phyloP scores from a whole-genome alignment of 495 filamentous ascomycete genomes.

The Pseudomonodictys pantanalensis region DNA sequence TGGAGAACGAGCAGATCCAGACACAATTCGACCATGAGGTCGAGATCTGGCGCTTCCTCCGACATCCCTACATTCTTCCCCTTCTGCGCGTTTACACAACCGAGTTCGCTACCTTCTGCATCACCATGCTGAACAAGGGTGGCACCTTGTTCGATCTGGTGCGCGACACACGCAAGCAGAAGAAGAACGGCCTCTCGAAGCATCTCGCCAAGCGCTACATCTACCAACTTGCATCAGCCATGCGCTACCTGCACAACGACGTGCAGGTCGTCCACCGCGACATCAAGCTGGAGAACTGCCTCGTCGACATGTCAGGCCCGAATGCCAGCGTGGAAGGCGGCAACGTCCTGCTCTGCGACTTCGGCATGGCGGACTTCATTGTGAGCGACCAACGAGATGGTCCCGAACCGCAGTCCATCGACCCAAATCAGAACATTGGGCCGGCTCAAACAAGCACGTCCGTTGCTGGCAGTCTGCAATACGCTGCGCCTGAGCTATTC shows the following conservation, averaged over 20 bases:
- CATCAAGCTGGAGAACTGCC: slow-evolving; percentile 76
- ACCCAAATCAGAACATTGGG: slow-evolving; percentile 49
- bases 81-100: slow-evolving; percentile 68
- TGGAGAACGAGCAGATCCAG: slow-evolving; percentile 67
- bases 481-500: slow-evolving; percentile 62
- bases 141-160: slow-evolving; percentile 71
- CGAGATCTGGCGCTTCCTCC: slow-evolving; percentile 66
- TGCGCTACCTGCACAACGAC: slow-evolving; percentile 73
- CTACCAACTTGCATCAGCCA: slow-evolving; percentile 65
- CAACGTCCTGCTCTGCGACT: slow-evolving; percentile 67
- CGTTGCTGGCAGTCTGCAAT: slow-evolving; percentile 63
- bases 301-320: slow-evolving; percentile 58
- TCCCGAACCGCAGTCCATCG: slow-evolving; percentile 39
- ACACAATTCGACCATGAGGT: slow-evolving; percentile 75
- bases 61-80: slow-evolving; percentile 62
- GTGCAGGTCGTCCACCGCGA: slow-evolving; percentile 69
- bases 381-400: slow-evolving; percentile 46
- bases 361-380: slow-evolving; percentile 74
- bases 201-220: slow-evolving; percentile 60
- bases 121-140: slow-evolving; percentile 64
- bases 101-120: slow-evolving; percentile 70
- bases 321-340: slow-evolving; percentile 51
- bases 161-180: slow-evolving; percentile 51
- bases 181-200: slow-evolving; percentile 47
- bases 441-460: slow-evolving; percentile 56